Base-by-base conservation (phyloP, 2,329 filamentous ascomycete species). In the Penicillium sp. region DNA sequence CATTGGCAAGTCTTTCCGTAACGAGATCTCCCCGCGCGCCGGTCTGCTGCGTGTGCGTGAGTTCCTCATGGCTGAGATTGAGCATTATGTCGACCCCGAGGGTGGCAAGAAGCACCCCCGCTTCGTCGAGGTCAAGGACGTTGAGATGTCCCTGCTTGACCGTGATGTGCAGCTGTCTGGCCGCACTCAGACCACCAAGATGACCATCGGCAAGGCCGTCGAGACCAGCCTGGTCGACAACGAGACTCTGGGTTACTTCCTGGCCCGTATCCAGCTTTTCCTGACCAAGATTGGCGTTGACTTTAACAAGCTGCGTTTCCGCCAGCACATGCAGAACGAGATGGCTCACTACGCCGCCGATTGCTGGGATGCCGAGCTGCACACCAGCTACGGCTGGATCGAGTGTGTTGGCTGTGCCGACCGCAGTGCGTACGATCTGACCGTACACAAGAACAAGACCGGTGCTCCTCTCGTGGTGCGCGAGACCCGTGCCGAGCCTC, bases 61-160 rank as follows among this genome's bases (percentile, higher is more conserved):
- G 70, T 97, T 98, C 74, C 74, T 96, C 61, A 97, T 98, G 93
- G 93, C 91, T 20, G 93, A 98, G 73, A 95, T 98, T 60, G 93
- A 98, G 75, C 93, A 98, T 71, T 98, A 88, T 66, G 93, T 98
- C 57, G 93, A 98, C 63, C 93, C 93, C 9, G 78, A 93, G 63
- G 83, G 89, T 65, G 89, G 89, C 72, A 98, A 98, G 82, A 94
- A 93, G 74, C 93, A 98, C 69, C 73, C 79, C 42, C 86, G 90
- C 46, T 98, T 98, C 72, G 72, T 81, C 37, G 87, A 95, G 62
- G 84, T 98, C 49, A 84, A 88, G 64, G 76, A 95, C 58, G 73
- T 93, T 38, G 85, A 95, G 74, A 78, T 98, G 47, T 81, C 85
- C 44, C 81, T 98, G 22, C 80, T 98, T 38, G 86, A 93, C 68